Percentiles rank a stretch among this genome's conserved stretches.
These are phyloP conservation scores for Boletus patriciae DNA, from an alignment of 768 basidiomycete genomes.

Conservation along the genomic window DNA sequence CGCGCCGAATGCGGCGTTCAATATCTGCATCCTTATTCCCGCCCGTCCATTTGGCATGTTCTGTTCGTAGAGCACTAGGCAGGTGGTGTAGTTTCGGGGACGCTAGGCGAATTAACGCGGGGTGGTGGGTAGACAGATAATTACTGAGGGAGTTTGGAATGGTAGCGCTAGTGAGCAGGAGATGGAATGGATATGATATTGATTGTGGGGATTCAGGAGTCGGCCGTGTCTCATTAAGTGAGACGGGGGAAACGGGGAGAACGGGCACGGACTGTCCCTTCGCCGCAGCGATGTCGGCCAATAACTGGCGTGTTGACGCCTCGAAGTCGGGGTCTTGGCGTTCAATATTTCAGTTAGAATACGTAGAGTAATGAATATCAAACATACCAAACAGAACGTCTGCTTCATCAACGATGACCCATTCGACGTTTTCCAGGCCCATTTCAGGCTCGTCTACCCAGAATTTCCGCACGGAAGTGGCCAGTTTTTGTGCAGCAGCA, in stretches of 20 bases:
- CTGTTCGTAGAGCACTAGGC: constrained; percentile 65
- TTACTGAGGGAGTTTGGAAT: constrained; percentile 73
- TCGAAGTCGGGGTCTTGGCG: constrained; percentile 76
- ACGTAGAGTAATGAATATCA: neutral
- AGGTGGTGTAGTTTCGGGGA: constrained; percentile 81
- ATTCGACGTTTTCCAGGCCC: constrained; percentile 71
- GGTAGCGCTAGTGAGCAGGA: constrained; percentile 83
- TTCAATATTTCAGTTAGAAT: neutral
- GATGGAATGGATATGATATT: constrained; percentile 68
- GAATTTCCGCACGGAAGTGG: constrained; percentile 31
- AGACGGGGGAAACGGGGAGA: constrained; percentile 20
- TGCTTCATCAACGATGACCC: constrained; percentile 90
- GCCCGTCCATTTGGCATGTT: constrained; percentile 74
- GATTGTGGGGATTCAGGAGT: constrained; percentile 13
- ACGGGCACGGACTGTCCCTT: constrained; percentile 38
- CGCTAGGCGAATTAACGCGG: constrained; percentile 65
- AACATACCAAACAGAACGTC: constrained; percentile 81
- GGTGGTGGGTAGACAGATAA: constrained; percentile 64
- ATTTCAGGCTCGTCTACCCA: constrained; percentile 55
- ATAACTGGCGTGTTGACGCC: constrained; percentile 64
- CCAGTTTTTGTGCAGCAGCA: constrained; percentile 9
- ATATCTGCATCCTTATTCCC: constrained; percentile 83
- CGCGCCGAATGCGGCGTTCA: constrained; percentile 64
- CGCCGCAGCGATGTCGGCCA: constrained; percentile 69
- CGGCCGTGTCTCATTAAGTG: constrained; percentile 6